Base-by-base conservation (phyloP, 805 yeast genomes). In the Candida methanosorbosa region DNA sequence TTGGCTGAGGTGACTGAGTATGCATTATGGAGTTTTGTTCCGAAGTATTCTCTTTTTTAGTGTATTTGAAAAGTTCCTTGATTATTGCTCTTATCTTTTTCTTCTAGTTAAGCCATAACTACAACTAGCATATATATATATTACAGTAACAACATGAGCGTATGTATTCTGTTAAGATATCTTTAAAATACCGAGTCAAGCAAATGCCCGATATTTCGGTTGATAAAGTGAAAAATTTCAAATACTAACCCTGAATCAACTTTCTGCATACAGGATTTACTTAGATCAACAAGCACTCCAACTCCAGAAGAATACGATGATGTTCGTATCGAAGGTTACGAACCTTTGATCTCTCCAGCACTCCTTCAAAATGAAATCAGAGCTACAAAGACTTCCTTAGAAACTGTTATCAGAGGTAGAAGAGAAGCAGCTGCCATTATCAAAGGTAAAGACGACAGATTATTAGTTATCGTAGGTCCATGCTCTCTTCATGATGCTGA, bases 311-410 rank as follows among this genome's bases (percentile, higher is more conserved):
- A 81, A 55, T 73, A 71, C 66, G 79, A 73, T 46, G 90, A 84
- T 48, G 81, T 81, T 16, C 42, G 85, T 64, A 78, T 82, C 48
- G 66, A 73, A 29, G 97, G 97, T 27, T 90, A 90, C 71, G 90
- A 87, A 54, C 97, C 97, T 17, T 69, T 90, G 43, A 81, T 94
- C n/a, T 84, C 97, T 11, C 97, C 98, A 19, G 95, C 85, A 53
- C 70, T 88, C 38, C 72, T 90, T 27, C 96, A 88, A 62, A 83
- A 81, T 46, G 95, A 90, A 59, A 69, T 69, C 55, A 90, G 85
- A 28, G 72, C 86, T 31, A 66, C 81, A 24, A 70, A 67, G 34
- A 59, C 61, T 32, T 73, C 81, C 35, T 72, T 73, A 45, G 63
- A 72, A 37, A 79, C 68, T 36, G 85, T 90, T 39, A 56, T 83